phyloP scores from a whole-genome alignment of 306 rosid species.

The Gillenia trifoliata region DNA sequence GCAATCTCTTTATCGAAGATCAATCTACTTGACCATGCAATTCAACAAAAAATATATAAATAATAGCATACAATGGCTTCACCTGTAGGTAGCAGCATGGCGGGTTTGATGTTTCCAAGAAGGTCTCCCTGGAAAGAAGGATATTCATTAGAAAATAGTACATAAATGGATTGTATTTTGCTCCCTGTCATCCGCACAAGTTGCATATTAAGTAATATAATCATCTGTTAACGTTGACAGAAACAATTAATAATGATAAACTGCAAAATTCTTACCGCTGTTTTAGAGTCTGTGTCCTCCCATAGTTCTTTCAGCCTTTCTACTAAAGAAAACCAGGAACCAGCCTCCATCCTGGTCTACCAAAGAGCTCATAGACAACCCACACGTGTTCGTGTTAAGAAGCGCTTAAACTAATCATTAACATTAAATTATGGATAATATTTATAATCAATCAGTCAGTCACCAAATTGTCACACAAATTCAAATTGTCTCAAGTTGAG shows the following conservation, averaged over 20 bases:
- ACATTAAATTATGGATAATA: neutral
- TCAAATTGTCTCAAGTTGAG: slow-evolving; percentile 37
- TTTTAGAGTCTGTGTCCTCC: neutral
- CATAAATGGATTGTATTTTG: slow-evolving; percentile 3
- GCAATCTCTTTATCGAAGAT: neutral
- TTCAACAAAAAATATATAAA: neutral
- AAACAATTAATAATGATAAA: neutral
- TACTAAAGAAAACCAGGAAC: slow-evolving; percentile 24
- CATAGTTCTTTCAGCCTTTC: neutral
- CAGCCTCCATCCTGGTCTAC: slow-evolving; percentile 13
- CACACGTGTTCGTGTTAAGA: slow-evolving; percentile 38
- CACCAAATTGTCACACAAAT: slow-evolving; percentile 17
- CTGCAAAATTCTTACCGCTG: neutral
- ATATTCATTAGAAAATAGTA: neutral
- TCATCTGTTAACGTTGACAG: neutral
- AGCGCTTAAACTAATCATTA: slow-evolving; percentile 11
- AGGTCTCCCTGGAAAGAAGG: slow-evolving; percentile 13
- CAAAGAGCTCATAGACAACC: slow-evolving; percentile 23
- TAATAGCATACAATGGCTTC: neutral
- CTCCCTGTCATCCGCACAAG: slow-evolving; percentile 12
- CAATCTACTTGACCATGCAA: neutral
- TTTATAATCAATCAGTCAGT: neutral
- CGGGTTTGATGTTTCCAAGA: slow-evolving; percentile 2
- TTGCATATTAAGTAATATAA: slow-evolving; percentile 1
- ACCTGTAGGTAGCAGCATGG: neutral